Conservation (phyloP, 495 filamentous ascomycete species). For the Trichoderma erinaceum region DNA sequence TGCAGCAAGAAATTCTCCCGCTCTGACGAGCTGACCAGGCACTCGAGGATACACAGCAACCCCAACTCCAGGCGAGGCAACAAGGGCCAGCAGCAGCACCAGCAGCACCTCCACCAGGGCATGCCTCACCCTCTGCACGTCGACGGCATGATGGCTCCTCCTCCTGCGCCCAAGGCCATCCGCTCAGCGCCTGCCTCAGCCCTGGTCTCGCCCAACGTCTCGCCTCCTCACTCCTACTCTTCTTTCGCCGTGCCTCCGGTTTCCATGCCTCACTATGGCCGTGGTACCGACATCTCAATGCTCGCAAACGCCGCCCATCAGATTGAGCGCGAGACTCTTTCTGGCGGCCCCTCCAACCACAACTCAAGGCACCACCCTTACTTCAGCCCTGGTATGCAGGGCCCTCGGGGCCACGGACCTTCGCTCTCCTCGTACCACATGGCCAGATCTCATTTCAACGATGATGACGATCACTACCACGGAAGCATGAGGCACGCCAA, state of each 20-base stretch:
- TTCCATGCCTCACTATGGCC: conserved; percentile 35
- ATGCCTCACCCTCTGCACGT: conserved; percentile 22
- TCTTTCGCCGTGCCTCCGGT: conserved; percentile 68
- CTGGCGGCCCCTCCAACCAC: conserved; percentile 49
- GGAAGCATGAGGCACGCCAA: conserved; percentile 63
- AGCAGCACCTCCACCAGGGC: conserved; percentile 22
- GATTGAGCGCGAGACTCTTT: conserved; percentile 69
- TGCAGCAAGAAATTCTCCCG: conserved; percentile 97
- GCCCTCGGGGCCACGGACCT: conserved; percentile 55
- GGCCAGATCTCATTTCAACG: conserved; percentile 86
- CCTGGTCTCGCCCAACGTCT: conserved; percentile 88
- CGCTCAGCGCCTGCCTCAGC: conserved; percentile 87
- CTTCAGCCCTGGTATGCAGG: conserved; percentile 49
- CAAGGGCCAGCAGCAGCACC: conserved; percentile 55
- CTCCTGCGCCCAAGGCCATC: conserved; percentile 55
- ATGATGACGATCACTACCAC: conserved; percentile 65
- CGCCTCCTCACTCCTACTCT: conserved; percentile 84
- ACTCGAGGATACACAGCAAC: conserved; percentile 98
- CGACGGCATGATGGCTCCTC: conserved; percentile 70
- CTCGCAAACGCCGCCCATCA: conserved; percentile 85
- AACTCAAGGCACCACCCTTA: conserved; percentile 41
- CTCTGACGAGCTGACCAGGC: conserved; percentile 92
- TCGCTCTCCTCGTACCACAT: conserved; percentile 85
- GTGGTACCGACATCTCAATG: conserved; percentile 72
- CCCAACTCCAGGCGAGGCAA: conserved; percentile 93